A percentile compares a stretch with the other conserved stretches of the same genome.
Conservation (phyloP, 257 asterid genomes). For the Solanum sejunctum region DNA sequence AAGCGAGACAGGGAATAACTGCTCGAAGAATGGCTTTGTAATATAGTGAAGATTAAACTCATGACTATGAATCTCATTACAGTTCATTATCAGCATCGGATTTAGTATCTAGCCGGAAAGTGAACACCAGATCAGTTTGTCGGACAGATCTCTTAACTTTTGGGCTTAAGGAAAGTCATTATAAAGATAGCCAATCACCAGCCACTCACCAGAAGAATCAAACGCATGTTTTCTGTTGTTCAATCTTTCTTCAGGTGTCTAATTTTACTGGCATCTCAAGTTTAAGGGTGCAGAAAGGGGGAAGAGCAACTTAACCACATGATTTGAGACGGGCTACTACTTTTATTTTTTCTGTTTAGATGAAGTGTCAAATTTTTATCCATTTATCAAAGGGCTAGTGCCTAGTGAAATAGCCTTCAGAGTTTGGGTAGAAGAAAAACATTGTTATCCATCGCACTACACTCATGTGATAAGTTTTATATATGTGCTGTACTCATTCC, state of each 20-base stretch:
- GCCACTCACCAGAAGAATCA: not conserved
- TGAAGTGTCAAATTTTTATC: not conserved
- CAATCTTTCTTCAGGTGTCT: not conserved
- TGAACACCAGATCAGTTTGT: not conserved
- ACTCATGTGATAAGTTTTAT: not conserved
- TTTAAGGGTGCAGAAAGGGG: not conserved
- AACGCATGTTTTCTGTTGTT: not conserved
- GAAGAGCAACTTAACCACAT: not conserved
- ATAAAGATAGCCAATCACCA: not conserved
- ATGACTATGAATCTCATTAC: not conserved
- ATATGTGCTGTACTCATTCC: not conserved
- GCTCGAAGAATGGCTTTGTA: not conserved
- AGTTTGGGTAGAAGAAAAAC: not conserved
- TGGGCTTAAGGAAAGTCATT: not conserved
- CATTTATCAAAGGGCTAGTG: not conserved
- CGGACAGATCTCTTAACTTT: not conserved
- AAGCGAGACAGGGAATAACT: not conserved
- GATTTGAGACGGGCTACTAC: not conserved
- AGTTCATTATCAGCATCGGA: not conserved
- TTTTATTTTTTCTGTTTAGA: not conserved
- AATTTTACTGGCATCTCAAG: not conserved
- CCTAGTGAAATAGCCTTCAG: not conserved
- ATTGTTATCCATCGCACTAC: not conserved
- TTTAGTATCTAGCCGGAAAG: not conserved
- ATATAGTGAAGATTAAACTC: not conserved